phyloP scores from a whole-genome alignment of 305 asterid species.

The Lippia alba region DNA sequence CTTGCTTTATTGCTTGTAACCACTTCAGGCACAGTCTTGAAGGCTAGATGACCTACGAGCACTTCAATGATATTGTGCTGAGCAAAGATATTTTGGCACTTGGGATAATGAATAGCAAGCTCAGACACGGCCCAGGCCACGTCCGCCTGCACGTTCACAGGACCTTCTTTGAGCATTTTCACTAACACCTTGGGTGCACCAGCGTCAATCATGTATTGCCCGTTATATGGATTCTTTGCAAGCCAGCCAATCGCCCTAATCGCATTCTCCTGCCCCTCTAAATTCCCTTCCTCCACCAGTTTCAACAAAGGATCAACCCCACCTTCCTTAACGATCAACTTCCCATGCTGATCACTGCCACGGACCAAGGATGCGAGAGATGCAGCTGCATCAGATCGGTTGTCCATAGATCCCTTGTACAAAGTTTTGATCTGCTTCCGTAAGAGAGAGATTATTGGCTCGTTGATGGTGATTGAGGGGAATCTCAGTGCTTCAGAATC shows the following conservation, averaged over 20 bases:
- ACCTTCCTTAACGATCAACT: constrained; percentile 60
- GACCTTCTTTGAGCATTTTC: too few species aligned
- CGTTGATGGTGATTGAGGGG: constrained; percentile 88
- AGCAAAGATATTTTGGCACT: constrained; percentile 55
- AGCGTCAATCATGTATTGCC: constrained; percentile 52
- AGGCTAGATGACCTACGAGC: constrained; percentile 52
- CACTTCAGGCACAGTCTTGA: constrained; percentile 36
- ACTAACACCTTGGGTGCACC: constrained; percentile 37
- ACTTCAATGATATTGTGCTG: constrained; percentile 51
- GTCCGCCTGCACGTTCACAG: constrained; percentile 37
- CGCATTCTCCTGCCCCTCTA: constrained; percentile 59
- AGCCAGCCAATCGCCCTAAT: constrained; percentile 57
- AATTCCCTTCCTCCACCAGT: constrained; percentile 51
- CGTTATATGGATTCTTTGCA: constrained; percentile 53
- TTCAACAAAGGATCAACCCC: constrained; percentile 55
- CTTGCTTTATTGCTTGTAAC: too few species aligned
- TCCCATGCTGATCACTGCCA: constrained; percentile 53
- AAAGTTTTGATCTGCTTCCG: constrained; percentile 72
- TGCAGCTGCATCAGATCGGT: constrained; percentile 55
- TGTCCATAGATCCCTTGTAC: constrained; percentile 39
- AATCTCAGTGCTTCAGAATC: constrained; percentile 59
- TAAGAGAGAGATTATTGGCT: constrained; percentile 77
- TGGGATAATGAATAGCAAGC: constrained; percentile 51
- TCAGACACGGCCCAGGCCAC: constrained; percentile 66
- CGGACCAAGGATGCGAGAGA: constrained; percentile 52